Evolutionary conservation across 345 rosid genomes (phyloP).

Genomic region (Salix udensis): DNA sequence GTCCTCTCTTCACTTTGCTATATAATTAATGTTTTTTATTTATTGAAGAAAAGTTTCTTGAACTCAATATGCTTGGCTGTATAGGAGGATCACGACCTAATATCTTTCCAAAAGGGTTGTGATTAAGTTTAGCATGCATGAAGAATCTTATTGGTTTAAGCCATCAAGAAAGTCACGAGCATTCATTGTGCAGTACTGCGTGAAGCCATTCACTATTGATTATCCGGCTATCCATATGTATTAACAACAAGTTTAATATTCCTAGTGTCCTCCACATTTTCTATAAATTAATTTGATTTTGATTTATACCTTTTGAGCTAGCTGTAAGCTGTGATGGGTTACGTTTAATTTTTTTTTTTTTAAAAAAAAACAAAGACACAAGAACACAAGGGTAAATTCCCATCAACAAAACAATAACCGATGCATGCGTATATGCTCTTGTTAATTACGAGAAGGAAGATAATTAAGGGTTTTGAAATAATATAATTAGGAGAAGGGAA

Average conservation of each 20-base stretch:
- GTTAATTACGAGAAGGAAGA: background rate
- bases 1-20: background rate
- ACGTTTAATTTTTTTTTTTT: no score
- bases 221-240: background rate
- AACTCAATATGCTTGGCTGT: background rate
- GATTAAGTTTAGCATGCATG: conserved; percentile 22
- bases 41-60: no score
- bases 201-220: background rate
- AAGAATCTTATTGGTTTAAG: conserved; percentile 11
- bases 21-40: background rate
- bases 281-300: background rate
- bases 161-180: background rate
- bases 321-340: background rate
- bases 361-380: background rate
- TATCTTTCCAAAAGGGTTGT: background rate
- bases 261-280: background rate
- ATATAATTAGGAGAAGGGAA: background rate
- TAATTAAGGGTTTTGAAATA: background rate
- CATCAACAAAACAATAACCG: background rate
- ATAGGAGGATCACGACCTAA: background rate
- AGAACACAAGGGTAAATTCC: background rate
- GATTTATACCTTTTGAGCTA: background rate
- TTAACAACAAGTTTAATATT: no score
- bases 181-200: background rate
- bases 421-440: background rate